Percentiles rank a stretch among this genome's conserved stretches.
These are phyloP conservation scores for Gossypium herbaceum DNA, from an alignment of 345 rosid species.

Conservation along the genomic window DNA sequence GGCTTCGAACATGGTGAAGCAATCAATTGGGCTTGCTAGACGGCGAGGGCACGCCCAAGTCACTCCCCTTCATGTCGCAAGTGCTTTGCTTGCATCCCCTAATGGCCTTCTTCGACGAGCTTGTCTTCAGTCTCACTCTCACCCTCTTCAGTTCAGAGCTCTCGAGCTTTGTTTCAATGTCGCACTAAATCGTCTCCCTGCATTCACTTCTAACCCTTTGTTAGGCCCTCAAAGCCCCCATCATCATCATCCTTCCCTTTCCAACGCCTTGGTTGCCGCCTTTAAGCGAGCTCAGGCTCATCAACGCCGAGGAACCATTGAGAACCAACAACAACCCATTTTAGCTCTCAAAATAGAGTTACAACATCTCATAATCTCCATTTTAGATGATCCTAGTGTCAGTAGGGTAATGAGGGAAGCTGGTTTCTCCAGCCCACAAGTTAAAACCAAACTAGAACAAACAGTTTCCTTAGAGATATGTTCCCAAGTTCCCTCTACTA, in stretches of 20 bases:
- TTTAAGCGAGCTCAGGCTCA: slow-evolving; percentile 79
- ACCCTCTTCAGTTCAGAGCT: slow-evolving; percentile 73
- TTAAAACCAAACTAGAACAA: slow-evolving; percentile 56
- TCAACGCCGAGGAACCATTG: slow-evolving; percentile 72
- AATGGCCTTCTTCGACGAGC: slow-evolving; percentile 55
- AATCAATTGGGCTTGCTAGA: slow-evolving; percentile 53
- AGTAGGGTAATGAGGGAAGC: slow-evolving; percentile 83
- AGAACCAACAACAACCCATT: slow-evolving; percentile 75
- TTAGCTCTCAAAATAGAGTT: slow-evolving; percentile 66
- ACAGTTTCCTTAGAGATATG: slow-evolving; percentile 45
- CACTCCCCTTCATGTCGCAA: slow-evolving; percentile 73
- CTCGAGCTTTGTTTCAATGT: slow-evolving; percentile 77
- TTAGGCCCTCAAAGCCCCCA: slow-evolving; percentile 32
- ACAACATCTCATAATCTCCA: slow-evolving; percentile 57
- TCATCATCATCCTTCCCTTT: slow-evolving; percentile 44
- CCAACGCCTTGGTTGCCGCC: slow-evolving; percentile 72
- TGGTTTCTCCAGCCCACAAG: slow-evolving; percentile 67
- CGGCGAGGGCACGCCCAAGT: slow-evolving; percentile 75
- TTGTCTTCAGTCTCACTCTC: slow-evolving; percentile 65
- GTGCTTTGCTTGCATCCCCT: slow-evolving; percentile 54
- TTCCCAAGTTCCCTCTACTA: slow-evolving; percentile 26
- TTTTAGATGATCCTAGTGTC: slow-evolving; percentile 75
- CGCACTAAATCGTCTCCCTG: slow-evolving; percentile 69
- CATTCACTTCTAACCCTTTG: slow-evolving; percentile 49
- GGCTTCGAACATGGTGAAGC: slow-evolving; percentile 50